Evolutionary conservation across 805 yeast genomes (phyloP).

Genomic region (Tetrapisispora nanseiensis): DNA sequence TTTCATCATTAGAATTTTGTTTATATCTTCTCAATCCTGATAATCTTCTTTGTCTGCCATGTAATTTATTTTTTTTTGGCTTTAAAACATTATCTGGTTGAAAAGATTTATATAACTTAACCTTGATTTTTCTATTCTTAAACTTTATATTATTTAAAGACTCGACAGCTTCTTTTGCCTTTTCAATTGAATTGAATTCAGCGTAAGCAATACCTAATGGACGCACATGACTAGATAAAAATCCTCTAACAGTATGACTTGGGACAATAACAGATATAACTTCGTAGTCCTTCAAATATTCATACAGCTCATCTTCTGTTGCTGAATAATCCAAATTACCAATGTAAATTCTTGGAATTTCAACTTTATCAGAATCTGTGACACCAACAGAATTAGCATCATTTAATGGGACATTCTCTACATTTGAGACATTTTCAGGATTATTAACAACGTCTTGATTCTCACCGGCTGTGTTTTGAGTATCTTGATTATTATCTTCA

Average conservation of each 20-base stretch:
- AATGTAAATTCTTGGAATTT: constrained; percentile 36
- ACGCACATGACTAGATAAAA: constrained; percentile 30
- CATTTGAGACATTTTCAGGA: not conserved
- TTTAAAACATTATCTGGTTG: constrained; percentile 21
- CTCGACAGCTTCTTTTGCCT: constrained; percentile 55
- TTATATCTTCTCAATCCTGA: constrained; percentile 1
- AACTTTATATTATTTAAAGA: constrained; percentile 54
- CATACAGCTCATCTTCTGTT: constrained; percentile 43
- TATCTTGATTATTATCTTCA: not conserved
- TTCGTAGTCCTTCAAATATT: constrained; percentile 35
- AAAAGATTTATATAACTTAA: constrained; percentile 37
- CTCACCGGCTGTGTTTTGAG: not conserved
- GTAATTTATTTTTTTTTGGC: not conserved
- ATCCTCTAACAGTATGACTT: constrained; percentile 41
- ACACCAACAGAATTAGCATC: not conserved
- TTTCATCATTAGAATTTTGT: not conserved
- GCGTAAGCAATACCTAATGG: constrained; percentile 72
- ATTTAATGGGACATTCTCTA: not conserved
- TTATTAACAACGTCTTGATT: not conserved
- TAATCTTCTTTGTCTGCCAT: constrained; percentile 2
- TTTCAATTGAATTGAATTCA: constrained; percentile 58
- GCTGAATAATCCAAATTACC: constrained; percentile 45
- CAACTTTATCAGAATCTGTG: not conserved
- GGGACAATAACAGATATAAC: constrained; percentile 43
- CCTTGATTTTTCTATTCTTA: constrained; percentile 33